phyloP scores from a whole-genome alignment of 2,329 filamentous ascomycete genomes.

The Diplocarpon rosae region DNA sequence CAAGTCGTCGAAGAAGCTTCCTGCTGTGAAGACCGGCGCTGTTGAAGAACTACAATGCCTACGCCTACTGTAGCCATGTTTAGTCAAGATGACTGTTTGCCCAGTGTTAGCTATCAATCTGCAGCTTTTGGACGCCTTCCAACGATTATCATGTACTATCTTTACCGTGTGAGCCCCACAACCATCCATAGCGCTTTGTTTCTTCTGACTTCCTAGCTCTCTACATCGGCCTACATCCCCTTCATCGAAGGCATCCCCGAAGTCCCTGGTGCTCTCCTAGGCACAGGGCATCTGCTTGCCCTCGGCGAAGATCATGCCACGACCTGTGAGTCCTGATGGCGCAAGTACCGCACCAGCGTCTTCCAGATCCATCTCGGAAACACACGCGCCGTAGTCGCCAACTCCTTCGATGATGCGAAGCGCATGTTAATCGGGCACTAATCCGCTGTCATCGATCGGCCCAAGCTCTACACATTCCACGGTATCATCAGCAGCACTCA shows the following conservation, averaged over 20 bases:
- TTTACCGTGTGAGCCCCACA: slow-evolving; percentile 7
- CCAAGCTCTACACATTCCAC: slow-evolving; percentile 42
- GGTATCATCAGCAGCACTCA: slow-evolving; percentile 40
- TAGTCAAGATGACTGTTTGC: slow-evolving; percentile 2
- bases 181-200: neutral
- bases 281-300: slow-evolving; percentile 39
- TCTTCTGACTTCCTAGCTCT: slow-evolving; percentile 8
- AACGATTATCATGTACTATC: slow-evolving; percentile 1
- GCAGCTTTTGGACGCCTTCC: neutral
- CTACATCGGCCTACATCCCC: slow-evolving; percentile 35
- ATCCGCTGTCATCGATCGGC: slow-evolving; percentile 38
- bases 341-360: slow-evolving; percentile 34
- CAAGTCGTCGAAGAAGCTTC: no score
- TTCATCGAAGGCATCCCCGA: slow-evolving; percentile 38
- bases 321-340: slow-evolving; percentile 39
- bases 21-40: no score
- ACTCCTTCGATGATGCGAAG: slow-evolving; percentile 40
- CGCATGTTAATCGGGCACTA: slow-evolving; percentile 39
- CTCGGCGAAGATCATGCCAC: slow-evolving; percentile 43
- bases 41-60: no score
- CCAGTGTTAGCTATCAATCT: slow-evolving; percentile 8
- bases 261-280: slow-evolving; percentile 38
- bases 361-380: slow-evolving; percentile 44
- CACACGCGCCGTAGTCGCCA: slow-evolving; percentile 40
- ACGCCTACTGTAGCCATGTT: slow-evolving; percentile 3